Percentiles rank a stretch among this genome's conserved stretches.
These are phyloP conservation scores for Marsdenia floribunda DNA, from an alignment of 257 asterid genomes.

Conservation along the genomic window DNA sequence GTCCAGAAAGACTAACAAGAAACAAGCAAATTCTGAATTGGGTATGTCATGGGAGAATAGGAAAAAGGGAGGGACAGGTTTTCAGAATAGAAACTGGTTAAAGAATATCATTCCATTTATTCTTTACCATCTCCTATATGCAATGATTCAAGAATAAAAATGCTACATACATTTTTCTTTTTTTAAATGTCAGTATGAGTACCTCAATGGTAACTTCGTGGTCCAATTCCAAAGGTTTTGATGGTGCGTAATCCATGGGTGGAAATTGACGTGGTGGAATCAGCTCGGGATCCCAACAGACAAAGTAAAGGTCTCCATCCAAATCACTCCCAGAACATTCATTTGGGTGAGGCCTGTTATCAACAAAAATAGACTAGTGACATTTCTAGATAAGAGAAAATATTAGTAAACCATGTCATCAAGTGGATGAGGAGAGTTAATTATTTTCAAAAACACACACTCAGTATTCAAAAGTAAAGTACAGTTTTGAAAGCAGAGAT, in stretches of 20 bases:
- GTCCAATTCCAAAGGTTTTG: conserved; percentile 46
- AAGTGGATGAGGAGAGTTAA: too few relatives aligned
- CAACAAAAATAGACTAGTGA: background rate
- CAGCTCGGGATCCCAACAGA: conserved; percentile 81
- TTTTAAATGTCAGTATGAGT: background rate
- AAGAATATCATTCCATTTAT: background rate
- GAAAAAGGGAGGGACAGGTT: too few relatives aligned
- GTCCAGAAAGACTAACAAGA: too few relatives aligned
- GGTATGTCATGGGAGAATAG: too few relatives aligned
- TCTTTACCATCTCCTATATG: background rate
- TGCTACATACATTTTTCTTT: too few relatives aligned
- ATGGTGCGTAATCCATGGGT: conserved; percentile 76
- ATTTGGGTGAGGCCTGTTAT: conserved; percentile 84
- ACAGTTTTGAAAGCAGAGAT: too few relatives aligned
- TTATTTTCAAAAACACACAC: too few relatives aligned
- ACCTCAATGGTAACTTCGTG: conserved; percentile 84
- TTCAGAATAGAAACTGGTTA: background rate
- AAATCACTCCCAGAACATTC: conserved; percentile 98
- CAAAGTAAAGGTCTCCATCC: conserved; percentile 94
- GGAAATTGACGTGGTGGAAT: conserved; percentile 42
- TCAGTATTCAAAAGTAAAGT: too few relatives aligned
- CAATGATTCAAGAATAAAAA: background rate
- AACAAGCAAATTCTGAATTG: too few relatives aligned
- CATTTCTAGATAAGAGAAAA: too few relatives aligned
- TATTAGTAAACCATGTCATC: too few relatives aligned